A percentile compares a stretch with the other conserved stretches of the same genome.
Conservation (phyloP, 2,329 filamentous ascomycete species). For the Aspergillus pseudoterreus region DNA sequence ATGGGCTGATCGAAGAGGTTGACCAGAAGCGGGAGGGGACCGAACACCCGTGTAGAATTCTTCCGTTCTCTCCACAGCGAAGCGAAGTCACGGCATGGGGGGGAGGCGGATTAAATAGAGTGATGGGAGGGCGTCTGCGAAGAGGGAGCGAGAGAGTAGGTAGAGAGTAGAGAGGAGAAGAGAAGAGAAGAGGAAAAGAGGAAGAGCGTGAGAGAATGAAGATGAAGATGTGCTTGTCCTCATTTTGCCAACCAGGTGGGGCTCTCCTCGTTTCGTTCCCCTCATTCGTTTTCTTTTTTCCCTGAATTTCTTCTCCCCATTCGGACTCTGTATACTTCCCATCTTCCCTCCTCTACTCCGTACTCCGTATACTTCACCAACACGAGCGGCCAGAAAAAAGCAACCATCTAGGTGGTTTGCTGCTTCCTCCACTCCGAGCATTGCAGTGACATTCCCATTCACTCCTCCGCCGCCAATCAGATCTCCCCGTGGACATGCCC, state of each 20-base stretch:
- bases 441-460: no score
- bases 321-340: not conserved
- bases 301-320: not conserved
- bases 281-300: not conserved
- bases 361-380: not conserved
- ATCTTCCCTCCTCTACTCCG: no score
- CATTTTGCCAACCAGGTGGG: not conserved
- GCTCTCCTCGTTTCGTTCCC: not conserved
- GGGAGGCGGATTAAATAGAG: no score
- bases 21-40: no score
- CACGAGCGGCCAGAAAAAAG: not conserved
- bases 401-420: not conserved
- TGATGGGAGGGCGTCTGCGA: no score
- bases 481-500: not conserved
- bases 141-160: no score
- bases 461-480: no score
- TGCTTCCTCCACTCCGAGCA: no score
- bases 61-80: no score
- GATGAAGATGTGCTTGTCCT: not conserved
- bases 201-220: not conserved
- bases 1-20: not conserved
- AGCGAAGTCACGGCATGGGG: no score
- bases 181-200: not conserved
- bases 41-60: no score
- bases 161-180: no score